A percentile compares a stretch with the other conserved stretches of the same genome.
Evolutionary conservation across 306 rosid species (phyloP).

Genomic region (Morella rubra): DNA sequence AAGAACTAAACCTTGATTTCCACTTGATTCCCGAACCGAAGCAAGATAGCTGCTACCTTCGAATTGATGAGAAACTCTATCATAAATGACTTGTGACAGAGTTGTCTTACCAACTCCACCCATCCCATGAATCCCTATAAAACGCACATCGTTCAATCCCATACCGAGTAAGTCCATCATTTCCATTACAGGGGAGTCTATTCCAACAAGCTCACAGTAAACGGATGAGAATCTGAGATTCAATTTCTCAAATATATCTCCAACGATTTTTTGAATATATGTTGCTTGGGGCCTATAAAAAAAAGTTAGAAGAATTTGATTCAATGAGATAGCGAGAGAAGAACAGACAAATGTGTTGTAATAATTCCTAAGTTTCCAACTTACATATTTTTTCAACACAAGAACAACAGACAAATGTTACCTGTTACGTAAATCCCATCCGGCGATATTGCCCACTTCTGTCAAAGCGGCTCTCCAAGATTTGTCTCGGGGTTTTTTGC

Average conservation of each 20-base stretch:
- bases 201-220: background rate
- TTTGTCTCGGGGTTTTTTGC: no score
- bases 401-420: no score
- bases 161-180: background rate
- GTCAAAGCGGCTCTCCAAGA: no score
- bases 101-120: background rate
- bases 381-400: no score
- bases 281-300: background rate
- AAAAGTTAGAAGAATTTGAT: no score
- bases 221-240: background rate
- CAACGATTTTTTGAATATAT: background rate
- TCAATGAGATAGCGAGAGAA: no score
- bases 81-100: no score
- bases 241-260: background rate
- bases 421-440: no score
- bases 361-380: no score
- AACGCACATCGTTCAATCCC: background rate
- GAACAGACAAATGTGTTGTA: no score
- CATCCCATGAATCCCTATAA: background rate
- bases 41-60: background rate
- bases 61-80: background rate
- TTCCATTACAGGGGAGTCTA: background rate
- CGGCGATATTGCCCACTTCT: no score
- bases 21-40: background rate
- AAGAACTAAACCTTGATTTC: background rate